phyloP scores from a whole-genome alignment of 441 rosid genomes.

The Jatropha podagrica region DNA sequence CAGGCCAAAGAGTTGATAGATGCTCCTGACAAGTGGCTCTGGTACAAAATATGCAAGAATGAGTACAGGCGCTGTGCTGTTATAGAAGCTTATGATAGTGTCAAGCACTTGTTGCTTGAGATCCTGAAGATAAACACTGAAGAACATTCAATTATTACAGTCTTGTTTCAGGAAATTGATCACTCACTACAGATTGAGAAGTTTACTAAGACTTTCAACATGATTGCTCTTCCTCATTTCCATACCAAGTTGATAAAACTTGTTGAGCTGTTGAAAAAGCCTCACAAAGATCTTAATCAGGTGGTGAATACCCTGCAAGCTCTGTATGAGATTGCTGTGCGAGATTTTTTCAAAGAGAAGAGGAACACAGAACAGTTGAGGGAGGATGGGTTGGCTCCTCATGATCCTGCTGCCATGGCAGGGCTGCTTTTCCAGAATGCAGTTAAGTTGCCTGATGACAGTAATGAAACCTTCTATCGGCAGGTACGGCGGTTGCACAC shows the following conservation, averaged over 20 bases:
- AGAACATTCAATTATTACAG: conserved; percentile 69
- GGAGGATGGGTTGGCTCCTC: conserved; percentile 70
- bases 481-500: conserved; percentile 82
- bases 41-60: conserved; percentile 82
- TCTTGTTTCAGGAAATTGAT: conserved; percentile 74
- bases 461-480: conserved; percentile 64
- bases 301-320: conserved; percentile 82
- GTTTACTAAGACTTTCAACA: conserved; percentile 75
- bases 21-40: conserved; percentile 90
- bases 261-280: conserved; percentile 51
- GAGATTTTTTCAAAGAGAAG: conserved; percentile 67
- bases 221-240: conserved; percentile 60
- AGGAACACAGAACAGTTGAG: conserved; percentile 55
- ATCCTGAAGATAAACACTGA: conserved; percentile 62
- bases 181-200: conserved; percentile 59
- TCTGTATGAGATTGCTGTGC: conserved; percentile 65
- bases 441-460: conserved; percentile 59
- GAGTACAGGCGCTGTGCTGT: conserved; percentile 90
- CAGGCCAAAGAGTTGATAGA: conserved; percentile 80
- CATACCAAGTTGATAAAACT: conserved; percentile 66
- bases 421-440: conserved; percentile 68
- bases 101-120: conserved; percentile 60
- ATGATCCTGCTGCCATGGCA: conserved; percentile 55
- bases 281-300: conserved; percentile 50
- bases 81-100: conserved; percentile 79